Base-by-base conservation (phyloP, 495 filamentous ascomycete species). In the Aspergillus avenaceus region DNA sequence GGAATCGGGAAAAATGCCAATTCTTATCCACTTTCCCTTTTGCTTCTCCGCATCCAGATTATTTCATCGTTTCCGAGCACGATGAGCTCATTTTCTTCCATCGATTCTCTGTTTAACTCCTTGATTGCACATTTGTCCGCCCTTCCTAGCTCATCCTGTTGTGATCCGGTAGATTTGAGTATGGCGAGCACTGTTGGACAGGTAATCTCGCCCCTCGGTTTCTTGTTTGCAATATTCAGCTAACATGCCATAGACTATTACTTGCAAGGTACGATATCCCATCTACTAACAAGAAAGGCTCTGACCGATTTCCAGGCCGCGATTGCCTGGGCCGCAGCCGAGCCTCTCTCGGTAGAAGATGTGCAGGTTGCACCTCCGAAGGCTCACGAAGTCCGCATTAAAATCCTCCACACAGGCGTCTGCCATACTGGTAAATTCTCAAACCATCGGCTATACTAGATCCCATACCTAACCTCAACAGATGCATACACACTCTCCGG, bases 401-500 rank as follows among this genome's bases (percentile, higher is more conserved):
- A 97, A 76, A 88, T 98, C 64, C 79, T 88, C 71, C 95, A 96
- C 78, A 98, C 93, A 29, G 93, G 93, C 67, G 91, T 98, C 62
- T 98, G 93, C 75, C 93, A 98, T 73, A 98, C 93, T 60, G 90
- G 90, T 95, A 71, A 58, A 73, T 58, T 36, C n/a, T 21, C 52
- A 47, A 22, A 41, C 38, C 50, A 46, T 45, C 5, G 7, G n/a
- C 11, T 26, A 3, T n/a, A n/a, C 12, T 45, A 22, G 22, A 41
- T 6, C 24, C 34, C 14, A 36, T 4, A 27, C n/a, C 23, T 47
- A 16, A 40, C 45, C 45, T 23, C 42, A 26, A 40, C 50, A 90
- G 93, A 98, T 81, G 93, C 93, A 66, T 98, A 97, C 77, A 98
- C 93, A 18, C 80, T 98, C 50, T 97, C 92, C 16, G 93, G 93